Conservation (phyloP, 2,329 filamentous ascomycete species). For the Cercospora brassicicola region DNA sequence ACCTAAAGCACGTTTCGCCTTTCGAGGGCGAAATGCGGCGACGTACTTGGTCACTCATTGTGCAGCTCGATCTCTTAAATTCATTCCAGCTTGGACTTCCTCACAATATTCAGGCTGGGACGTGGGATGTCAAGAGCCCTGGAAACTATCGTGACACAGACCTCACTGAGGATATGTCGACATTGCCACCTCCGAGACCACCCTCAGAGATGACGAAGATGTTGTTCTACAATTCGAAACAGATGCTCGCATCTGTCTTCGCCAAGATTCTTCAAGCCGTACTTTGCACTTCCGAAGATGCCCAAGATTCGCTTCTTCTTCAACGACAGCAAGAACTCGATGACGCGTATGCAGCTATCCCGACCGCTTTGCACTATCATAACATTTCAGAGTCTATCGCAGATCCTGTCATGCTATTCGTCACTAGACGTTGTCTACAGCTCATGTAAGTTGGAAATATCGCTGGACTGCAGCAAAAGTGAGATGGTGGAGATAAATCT, state of each 20-base stretch:
- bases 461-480: background rate
- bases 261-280: constrained; percentile 37
- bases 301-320: constrained; percentile 21
- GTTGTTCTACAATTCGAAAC: constrained; percentile 38
- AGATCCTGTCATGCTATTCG: constrained; percentile 53
- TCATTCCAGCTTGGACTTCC: constrained; percentile 50
- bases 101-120: constrained; percentile 45
- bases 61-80: constrained; percentile 46
- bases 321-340: constrained; percentile 38
- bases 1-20: constrained; percentile 24
- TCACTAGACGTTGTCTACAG: constrained; percentile 42
- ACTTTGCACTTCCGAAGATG: constrained; percentile 30
- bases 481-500: background rate
- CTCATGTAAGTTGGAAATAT: constrained; percentile 11
- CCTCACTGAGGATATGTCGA: constrained; percentile 37
- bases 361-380: constrained; percentile 34
- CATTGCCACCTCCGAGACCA: constrained; percentile 39
- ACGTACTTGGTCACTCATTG: constrained; percentile 44
- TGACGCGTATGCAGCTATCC: constrained; percentile 34
- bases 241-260: constrained; percentile 37
- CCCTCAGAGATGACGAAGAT: constrained; percentile 28
- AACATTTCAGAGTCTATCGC: constrained; percentile 44
- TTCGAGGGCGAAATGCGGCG: constrained; percentile 48
- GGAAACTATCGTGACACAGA: constrained; percentile 46
- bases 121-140: constrained; percentile 45